These are phyloP conservation scores for Avena sativa DNA, from an alignment of 176 grass and related monocot genomes.

Conservation along the genomic window DNA sequence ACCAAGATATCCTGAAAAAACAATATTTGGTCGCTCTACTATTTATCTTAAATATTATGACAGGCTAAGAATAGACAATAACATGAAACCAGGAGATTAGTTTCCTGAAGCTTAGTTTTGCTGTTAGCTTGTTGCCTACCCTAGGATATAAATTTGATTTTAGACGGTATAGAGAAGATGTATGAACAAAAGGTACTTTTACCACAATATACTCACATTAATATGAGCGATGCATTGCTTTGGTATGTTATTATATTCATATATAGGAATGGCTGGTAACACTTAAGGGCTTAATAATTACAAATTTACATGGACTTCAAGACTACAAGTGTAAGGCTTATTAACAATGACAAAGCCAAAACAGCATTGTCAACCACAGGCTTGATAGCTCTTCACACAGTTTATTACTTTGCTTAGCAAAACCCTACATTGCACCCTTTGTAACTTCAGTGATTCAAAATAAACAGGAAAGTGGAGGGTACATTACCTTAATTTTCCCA, in stretches of 20 bases:
- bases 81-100: slow-evolving; percentile 19
- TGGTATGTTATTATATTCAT: slow-evolving; percentile 9
- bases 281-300: slow-evolving; percentile 25
- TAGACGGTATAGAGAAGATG: neutral
- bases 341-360: slow-evolving; percentile 16
- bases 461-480: neutral
- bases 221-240: slow-evolving; percentile 11
- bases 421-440: neutral
- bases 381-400: neutral
- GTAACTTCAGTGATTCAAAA: slow-evolving; percentile 29
- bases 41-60: slow-evolving; percentile 14
- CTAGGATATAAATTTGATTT: slow-evolving; percentile 20
- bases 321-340: neutral
- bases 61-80: neutral
- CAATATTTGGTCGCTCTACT: slow-evolving; percentile 22
- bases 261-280: slow-evolving; percentile 13
- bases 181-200: slow-evolving; percentile 23
- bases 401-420: slow-evolving; percentile 24
- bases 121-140: neutral
- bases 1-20: slow-evolving; percentile 24
- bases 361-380: slow-evolving; percentile 12
- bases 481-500: slow-evolving; percentile 88
- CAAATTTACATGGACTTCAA: slow-evolving; percentile 21
- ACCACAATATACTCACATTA: slow-evolving; percentile 12
- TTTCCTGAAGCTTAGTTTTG: slow-evolving; percentile 26